A percentile compares a stretch with the other conserved stretches of the same genome.
Conservation (phyloP, 768 basidiomycete species). For the Mrakia frigida region DNA sequence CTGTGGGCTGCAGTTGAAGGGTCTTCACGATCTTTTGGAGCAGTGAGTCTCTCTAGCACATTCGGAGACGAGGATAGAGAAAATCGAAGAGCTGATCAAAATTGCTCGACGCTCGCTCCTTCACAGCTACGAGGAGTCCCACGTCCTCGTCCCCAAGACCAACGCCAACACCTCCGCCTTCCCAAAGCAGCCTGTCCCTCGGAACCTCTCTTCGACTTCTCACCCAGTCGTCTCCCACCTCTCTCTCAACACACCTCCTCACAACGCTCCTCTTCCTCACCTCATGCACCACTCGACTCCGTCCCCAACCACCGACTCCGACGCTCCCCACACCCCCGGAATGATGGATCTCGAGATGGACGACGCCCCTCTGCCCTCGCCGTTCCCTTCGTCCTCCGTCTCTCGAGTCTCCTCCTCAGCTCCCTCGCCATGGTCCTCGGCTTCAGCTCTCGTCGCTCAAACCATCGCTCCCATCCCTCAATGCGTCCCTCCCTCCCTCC, state of each 20-base stretch:
- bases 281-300: conserved; percentile 22
- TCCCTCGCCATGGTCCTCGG: conserved; percentile 29
- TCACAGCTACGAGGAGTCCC: conserved; percentile 67
- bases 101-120: background rate
- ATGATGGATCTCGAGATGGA: conserved; percentile 34
- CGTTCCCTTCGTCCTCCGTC: conserved; percentile 38
- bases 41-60: conserved; percentile 47
- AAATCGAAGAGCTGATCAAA: background rate
- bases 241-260: conserved; percentile 29
- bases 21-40: conserved; percentile 77
- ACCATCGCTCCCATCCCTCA: conserved; percentile 18
- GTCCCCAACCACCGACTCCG: conserved; percentile 33
- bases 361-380: conserved; percentile 52
- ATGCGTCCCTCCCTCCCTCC: conserved; percentile 30
- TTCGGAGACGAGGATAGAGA: background rate
- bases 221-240: conserved; percentile 14
- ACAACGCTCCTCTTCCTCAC: conserved; percentile 10
- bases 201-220: conserved; percentile 1
- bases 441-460: conserved; percentile 24
- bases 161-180: conserved; percentile 32
- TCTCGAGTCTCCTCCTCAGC: background rate
- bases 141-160: conserved; percentile 51
- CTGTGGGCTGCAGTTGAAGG: conserved; percentile 70
- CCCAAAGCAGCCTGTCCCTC: conserved; percentile 19
- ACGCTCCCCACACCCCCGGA: conserved; percentile 33